phyloP scores from a whole-genome alignment of 805 yeast genomes.

The Candida multigemmis region DNA sequence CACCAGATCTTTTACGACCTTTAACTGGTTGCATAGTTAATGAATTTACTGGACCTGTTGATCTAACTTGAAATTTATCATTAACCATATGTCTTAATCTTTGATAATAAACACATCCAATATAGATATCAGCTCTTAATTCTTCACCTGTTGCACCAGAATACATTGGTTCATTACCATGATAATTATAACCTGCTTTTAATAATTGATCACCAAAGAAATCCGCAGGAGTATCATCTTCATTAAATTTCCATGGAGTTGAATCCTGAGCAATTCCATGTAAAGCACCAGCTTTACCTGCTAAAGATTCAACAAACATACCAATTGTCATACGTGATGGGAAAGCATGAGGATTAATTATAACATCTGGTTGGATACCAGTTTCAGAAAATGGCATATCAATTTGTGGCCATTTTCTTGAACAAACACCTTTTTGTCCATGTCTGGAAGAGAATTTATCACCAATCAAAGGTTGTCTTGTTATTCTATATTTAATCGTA shows the following conservation, averaged over 20 bases:
- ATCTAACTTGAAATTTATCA: constrained; percentile 98
- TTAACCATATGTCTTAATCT: constrained; percentile 99
- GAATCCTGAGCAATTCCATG: constrained; percentile 97
- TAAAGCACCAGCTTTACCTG: constrained; percentile 98
- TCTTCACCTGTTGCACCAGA: constrained; percentile 99
- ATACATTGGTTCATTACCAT: constrained; percentile 98
- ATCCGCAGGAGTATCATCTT: constrained; percentile 92
- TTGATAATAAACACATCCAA: constrained; percentile 96
- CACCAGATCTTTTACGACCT: constrained; percentile 98
- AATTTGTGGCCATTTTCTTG: constrained; percentile 94
- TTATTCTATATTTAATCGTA: constrained; percentile 82
- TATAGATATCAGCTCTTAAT: constrained; percentile 87
- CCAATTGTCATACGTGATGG: constrained; percentile 99
- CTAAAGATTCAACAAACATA: constrained; percentile 96
- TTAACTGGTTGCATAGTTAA: constrained; percentile 99
- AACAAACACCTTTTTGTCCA: constrained; percentile 98
- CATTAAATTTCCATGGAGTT: constrained; percentile 93
- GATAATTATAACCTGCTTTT: constrained; percentile 89
- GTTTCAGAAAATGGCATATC: constrained; percentile 96
- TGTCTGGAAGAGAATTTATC: constrained; percentile 97
- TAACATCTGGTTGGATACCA: constrained; percentile 96
- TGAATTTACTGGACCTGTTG: constrained; percentile 96
- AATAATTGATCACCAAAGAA: constrained; percentile 89
- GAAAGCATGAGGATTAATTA: constrained; percentile 98
- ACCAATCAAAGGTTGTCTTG: constrained; percentile 92